Base-by-base conservation (phyloP, 495 filamentous ascomycete genomes). In the Acidomyces sp. region DNA sequence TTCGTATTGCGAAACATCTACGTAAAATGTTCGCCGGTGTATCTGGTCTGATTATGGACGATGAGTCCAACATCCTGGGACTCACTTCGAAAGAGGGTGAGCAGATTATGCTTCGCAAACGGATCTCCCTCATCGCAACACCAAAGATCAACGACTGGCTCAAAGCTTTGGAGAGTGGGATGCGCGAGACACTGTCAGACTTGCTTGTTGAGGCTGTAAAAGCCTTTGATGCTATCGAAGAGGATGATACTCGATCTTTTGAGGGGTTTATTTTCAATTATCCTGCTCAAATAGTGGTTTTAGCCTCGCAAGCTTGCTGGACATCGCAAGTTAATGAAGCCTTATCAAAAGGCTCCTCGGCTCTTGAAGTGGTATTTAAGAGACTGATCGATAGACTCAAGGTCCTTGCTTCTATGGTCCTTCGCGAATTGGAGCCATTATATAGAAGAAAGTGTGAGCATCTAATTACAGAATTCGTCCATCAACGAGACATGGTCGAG, bases 1-100 rank as follows among this genome's bases (percentile, higher is more conserved):
- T 85, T 52, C 85, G 90, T 19, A 86, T 99, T 43, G 82, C 88
- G 32, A 96, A 96, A 59, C 90, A 99, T 60, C 84, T 99, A 66
- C 85, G 92, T 61, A 99, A 99, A 69, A 99, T 99, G 90, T 99
- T 99, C 65, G 90, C 90, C 39, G 90, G 90, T 36, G 66, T 99
- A 18, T 83, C 78, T 4, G 87, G 88, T 0, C 69, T 99, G 25
- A 67, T 90, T 17, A 83, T 93, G 69, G 85, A 94, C 53, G 86
- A 95, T 42, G 79, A 94, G 45, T 73, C 75, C 25, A 51, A 37
- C 26, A 95, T 99, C 45, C 71, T 82, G 5, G 88, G 86, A 0
- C 88, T 96, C 56, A 86, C 79, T 24, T 96, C 92, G 0, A 96
- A 93, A 57, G 90, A 99, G 62, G 87, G 83, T 26, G 90, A 99